Base-by-base conservation (phyloP, 352 stramenopile genomes). In the Thraustotheca clavata region DNA sequence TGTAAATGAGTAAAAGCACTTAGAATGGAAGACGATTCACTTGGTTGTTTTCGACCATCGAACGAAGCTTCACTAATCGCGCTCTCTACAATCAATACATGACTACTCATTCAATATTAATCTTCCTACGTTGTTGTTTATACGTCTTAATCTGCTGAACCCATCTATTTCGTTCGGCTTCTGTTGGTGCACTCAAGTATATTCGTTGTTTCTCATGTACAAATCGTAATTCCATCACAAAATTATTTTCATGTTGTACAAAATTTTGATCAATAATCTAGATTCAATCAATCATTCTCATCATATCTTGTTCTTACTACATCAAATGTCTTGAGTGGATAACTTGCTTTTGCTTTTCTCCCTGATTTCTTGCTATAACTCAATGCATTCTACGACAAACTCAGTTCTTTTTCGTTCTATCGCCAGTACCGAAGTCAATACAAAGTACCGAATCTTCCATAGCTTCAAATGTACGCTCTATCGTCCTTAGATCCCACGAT, bases 391-490 rank as follows among this genome's bases (percentile, higher is more conserved):
- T 93, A 46, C 3, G 55, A 27, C 14, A 35, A 16, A 32, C 27
- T 6, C 18, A n/a, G n/a, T n/a, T n/a, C n/a, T n/a, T 36, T 27
- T 46, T 24, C 24, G 36, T 31, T 35, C 18, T 5, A 14, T 24
- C 6, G n/a, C 41, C 29, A 61, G 66, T 73, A 81, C 84, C 76
- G 78, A 74, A 11, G 85, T 83, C 47, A 94, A 76, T 31, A 91
- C 67, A 62, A 91, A 94, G 69, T 91, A 94, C 36, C 85, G 85
- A 39, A 94, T 80, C 66, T 88, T 88, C 85, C 85, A 94, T 43
- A 91, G 69, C 71, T 91, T 89, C 16, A 94, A 43, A 62, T 94
- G 85, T 55, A 88, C 79, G 67, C 85, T 94, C 85, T 94, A 59
- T 32, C 14, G 46, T 33, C 41, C 22, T 35, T 40, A 31, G 27